A percentile compares a stretch with the other conserved stretches of the same genome.
These are phyloP conservation scores for Talaromyces thailandensis DNA, from an alignment of 495 filamentous ascomycete genomes.

Conservation along the genomic window DNA sequence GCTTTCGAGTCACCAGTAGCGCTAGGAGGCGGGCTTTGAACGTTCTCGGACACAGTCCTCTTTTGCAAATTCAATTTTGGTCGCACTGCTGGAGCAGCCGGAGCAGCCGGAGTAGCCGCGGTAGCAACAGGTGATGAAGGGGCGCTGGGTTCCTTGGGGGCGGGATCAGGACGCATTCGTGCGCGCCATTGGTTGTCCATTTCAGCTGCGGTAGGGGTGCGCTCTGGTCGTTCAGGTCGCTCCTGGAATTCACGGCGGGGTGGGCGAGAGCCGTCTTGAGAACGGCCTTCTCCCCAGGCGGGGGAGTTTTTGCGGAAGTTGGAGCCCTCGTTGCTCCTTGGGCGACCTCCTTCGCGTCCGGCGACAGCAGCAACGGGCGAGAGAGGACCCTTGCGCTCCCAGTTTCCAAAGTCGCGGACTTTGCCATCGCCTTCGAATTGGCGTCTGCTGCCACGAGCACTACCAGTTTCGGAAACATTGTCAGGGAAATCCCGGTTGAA, in stretches of 20 bases:
- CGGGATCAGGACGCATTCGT: slow-evolving; percentile 69
- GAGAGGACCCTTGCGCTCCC: slow-evolving; percentile 91
- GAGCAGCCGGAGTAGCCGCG: slow-evolving; percentile 29
- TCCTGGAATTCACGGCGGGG: slow-evolving; percentile 75
- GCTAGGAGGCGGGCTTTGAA: slow-evolving; percentile 33
- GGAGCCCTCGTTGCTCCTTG: slow-evolving; percentile 55
- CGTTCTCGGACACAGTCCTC: slow-evolving; percentile 71
- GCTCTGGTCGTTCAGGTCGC: slow-evolving; percentile 43
- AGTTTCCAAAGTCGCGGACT: slow-evolving; percentile 78
- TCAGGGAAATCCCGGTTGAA: slow-evolving; percentile 41
- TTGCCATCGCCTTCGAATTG: slow-evolving; percentile 68
- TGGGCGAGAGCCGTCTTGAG: slow-evolving; percentile 72
- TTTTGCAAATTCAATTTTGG: slow-evolving; percentile 79
- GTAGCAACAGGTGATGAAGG: slow-evolving; percentile 54
- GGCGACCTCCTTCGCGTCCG: slow-evolving; percentile 59
- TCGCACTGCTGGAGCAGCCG: slow-evolving; percentile 48
- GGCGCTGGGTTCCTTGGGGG: slow-evolving; percentile 52
- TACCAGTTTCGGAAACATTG: slow-evolving; percentile 40
- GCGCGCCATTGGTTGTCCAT: slow-evolving; percentile 79
- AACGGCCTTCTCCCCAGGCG: slow-evolving; percentile 78
- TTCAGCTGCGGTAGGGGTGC: slow-evolving; percentile 73
- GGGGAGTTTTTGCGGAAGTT: slow-evolving; percentile 59
- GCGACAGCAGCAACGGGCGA: slow-evolving; percentile 57
- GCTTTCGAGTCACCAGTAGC: slow-evolving; percentile 60
- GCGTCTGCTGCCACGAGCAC: slow-evolving; percentile 43